Evolutionary conservation across 2,329 filamentous ascomycete species (phyloP).

Genomic region (Trichoderma atroviride): DNA sequence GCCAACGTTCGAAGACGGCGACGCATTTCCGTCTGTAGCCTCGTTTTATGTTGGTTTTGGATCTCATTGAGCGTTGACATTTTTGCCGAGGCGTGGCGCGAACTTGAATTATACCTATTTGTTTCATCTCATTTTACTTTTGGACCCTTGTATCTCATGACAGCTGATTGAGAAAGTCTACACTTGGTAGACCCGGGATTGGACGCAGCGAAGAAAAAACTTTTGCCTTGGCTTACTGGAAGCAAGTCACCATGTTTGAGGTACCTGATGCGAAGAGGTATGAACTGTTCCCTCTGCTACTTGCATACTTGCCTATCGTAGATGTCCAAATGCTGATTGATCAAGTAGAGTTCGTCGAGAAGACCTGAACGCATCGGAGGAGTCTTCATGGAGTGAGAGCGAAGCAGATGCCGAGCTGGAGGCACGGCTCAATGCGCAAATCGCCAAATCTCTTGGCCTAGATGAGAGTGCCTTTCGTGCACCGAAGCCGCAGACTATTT

Average conservation of each 20-base stretch:
- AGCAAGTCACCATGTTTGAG: conserved; percentile 50
- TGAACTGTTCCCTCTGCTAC: neutral
- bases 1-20: neutral
- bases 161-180: neutral
- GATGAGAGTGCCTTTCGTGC: conserved; percentile 30
- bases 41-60: conserved; percentile 6
- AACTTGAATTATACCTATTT: neutral
- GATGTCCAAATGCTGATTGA: neutral
- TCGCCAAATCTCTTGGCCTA: conserved; percentile 51
- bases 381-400: conserved; percentile 32
- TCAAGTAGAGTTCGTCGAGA: conserved; percentile 55
- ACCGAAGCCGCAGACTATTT: neutral
- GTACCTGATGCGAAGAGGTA: conserved; percentile 57
- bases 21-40: neutral
- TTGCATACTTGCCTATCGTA: neutral
- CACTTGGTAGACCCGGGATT: neutral
- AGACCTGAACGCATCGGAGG: conserved; percentile 50
- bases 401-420: conserved; percentile 44
- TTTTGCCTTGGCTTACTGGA: neutral
- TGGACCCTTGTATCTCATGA: neutral
- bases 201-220: neutral
- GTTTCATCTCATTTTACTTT: neutral
- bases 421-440: conserved; percentile 51
- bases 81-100: neutral
- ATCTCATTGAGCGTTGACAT: neutral